phyloP scores from a whole-genome alignment of 2,329 filamentous ascomycete genomes.

The Colletotrichum sansevieriae region DNA sequence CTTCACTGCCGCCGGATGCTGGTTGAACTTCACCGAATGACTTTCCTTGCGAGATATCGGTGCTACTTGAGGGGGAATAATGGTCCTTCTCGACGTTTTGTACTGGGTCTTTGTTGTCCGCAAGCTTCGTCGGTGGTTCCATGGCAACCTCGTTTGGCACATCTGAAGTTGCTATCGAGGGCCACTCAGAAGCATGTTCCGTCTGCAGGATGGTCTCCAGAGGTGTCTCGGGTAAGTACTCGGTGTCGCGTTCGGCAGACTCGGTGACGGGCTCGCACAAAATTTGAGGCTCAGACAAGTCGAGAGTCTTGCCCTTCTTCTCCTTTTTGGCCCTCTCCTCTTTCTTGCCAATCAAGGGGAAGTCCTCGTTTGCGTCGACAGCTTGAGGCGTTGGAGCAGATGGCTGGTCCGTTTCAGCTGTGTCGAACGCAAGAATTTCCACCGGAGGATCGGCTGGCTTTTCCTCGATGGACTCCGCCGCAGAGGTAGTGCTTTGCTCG shows the following conservation, averaged over 20 bases:
- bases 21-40: neutral
- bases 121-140: neutral
- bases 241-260: neutral
- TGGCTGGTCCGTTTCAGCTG: no score
- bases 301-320: conserved; percentile 29
- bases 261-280: conserved; percentile 35
- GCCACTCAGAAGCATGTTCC: neutral
- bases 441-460: no score
- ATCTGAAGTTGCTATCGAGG: neutral
- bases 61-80: neutral
- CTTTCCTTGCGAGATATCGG: neutral
- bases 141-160: neutral
- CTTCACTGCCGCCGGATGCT: neutral
- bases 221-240: neutral
- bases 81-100: neutral
- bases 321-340: conserved; percentile 11
- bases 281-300: conserved; percentile 40
- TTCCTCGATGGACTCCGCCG: no score
- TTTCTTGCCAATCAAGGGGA: conserved; percentile 2
- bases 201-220: neutral
- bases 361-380: neutral
- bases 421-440: no score
- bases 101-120: neutral
- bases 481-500: neutral
- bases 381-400: no score